phyloP scores from a whole-genome alignment of 192 early-diverging fungal species.

The Dissophora ornata region DNA sequence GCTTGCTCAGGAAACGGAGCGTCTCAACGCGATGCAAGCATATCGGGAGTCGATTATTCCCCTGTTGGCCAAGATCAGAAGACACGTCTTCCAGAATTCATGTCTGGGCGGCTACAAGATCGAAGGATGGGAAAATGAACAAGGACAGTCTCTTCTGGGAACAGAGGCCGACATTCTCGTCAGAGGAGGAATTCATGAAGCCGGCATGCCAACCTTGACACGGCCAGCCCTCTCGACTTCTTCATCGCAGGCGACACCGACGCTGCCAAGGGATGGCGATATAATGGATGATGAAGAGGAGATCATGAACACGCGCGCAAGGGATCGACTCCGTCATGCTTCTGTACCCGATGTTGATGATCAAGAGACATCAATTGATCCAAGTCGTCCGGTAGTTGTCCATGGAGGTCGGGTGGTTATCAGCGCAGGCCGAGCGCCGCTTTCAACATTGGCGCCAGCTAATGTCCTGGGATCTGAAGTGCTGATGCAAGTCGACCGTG shows the following conservation, averaged over 20 bases:
- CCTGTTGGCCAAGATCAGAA: conserved; percentile 25
- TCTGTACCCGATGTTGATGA: conserved; percentile 24
- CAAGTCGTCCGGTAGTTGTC: conserved; percentile 4
- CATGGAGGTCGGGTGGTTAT: conserved; percentile 18
- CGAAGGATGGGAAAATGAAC: conserved; percentile 47
- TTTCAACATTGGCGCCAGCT: conserved; percentile 24
- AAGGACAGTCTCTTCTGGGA: conserved; percentile 28
- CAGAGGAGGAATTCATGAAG: conserved; percentile 35
- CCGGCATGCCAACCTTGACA: neutral
- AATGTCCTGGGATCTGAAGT: conserved; percentile 42
- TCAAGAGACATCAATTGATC: conserved; percentile 4
- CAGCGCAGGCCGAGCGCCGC: conserved; percentile 17
- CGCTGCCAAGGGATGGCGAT: neutral
- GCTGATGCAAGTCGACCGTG: conserved; percentile 38
- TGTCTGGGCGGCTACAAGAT: conserved; percentile 19
- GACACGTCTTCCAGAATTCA: conserved; percentile 44
- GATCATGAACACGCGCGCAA: conserved; percentile 1
- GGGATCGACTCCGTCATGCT: conserved; percentile 4
- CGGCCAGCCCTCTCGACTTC: conserved; percentile 2
- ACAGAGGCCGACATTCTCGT: conserved; percentile 41
- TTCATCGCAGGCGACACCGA: conserved; percentile 5
- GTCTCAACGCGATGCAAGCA: conserved; percentile 22
- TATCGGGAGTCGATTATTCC: conserved; percentile 45
- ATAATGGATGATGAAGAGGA: neutral
- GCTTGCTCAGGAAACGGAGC: conserved; percentile 31